Base-by-base conservation (phyloP, 2,329 filamentous ascomycete species). In the Neocatenulostroma microsporum region DNA sequence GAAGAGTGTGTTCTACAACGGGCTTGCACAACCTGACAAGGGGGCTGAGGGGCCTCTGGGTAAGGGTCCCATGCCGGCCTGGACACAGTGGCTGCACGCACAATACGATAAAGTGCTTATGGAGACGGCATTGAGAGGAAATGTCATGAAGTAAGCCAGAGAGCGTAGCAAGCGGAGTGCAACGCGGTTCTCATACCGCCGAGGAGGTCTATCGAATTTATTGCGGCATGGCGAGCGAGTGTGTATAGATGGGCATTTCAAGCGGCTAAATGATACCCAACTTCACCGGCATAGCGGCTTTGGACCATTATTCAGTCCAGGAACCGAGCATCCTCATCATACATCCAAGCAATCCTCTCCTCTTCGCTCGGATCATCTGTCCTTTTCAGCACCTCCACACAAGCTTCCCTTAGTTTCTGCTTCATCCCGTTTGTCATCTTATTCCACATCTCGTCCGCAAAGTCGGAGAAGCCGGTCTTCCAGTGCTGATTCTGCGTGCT, bases 1-100 rank as follows among this genome's bases (percentile, higher is more conserved):
- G 37, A 83, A 81, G 69, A 80, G 74, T 61, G 68, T 65, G 49
- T 83, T 70, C 69, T 82, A 66, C 54, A 66, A 73, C 48, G 72
- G 72, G 0, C 42, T 66, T 30, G 67, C 68, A 3, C 40, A 47
- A 21, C 45, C 47, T 12, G 53, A 49, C 18, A 43, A 46, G 30
- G 50, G 47, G 10, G 59, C 58, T 1, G 56, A 60, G 20, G 53
- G 49, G 1, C 45, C 49, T 14, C 48, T 57, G 26, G 53, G 47
- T 30, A 50, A 45, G 39, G 56, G 40, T 37, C 68, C 70, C 0
- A 70, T 75, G 66, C 62, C 64, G 9, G 39, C 54, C 2, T 55
- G 63, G 46, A 62, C 72, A 12, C 62, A 65, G 34, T 74, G 68
- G 63, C 45, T 68, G 48, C 73, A 77, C 56, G 59, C 66, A 47